These are phyloP conservation scores for Guyanaporus albipodus DNA, from an alignment of 768 basidiomycete genomes.

Conservation along the genomic window DNA sequence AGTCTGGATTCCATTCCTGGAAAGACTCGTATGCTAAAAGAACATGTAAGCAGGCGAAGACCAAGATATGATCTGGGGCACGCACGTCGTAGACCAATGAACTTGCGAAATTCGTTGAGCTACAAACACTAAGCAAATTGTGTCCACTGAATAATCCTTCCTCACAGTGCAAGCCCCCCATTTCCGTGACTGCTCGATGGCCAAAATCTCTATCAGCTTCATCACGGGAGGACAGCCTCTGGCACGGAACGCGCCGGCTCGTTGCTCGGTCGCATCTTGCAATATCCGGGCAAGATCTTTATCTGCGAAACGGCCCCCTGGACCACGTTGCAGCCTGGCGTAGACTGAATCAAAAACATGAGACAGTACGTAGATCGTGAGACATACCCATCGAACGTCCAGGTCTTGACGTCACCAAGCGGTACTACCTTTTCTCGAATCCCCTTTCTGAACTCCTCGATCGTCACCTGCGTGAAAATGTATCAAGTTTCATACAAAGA, in stretches of 20 bases:
- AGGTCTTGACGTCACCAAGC: slow-evolving; percentile 34
- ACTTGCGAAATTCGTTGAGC: slow-evolving; percentile 71
- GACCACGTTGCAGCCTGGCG: slow-evolving; percentile 47
- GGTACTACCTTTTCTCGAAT: slow-evolving; percentile 12
- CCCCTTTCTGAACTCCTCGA: slow-evolving; percentile 16
- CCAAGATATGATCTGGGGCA: neutral
- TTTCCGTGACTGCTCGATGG: slow-evolving; percentile 58
- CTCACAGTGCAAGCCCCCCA: slow-evolving; percentile 74
- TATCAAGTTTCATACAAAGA: neutral
- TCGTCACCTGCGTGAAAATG: slow-evolving; percentile 13
- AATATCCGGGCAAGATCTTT: slow-evolving; percentile 58
- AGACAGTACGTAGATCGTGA: neutral
- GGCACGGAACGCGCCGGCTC: slow-evolving; percentile 63
- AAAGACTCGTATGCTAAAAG: slow-evolving; percentile 56
- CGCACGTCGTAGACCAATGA: slow-evolving; percentile 66
- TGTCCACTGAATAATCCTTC: neutral
- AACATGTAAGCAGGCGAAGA: slow-evolving; percentile 4
- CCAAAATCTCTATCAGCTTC: slow-evolving; percentile 64
- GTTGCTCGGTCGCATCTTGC: slow-evolving; percentile 54
- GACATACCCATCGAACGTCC: slow-evolving; percentile 52
- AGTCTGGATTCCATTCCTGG: slow-evolving; percentile 68
- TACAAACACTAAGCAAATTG: slow-evolving; percentile 15
- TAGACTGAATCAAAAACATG: neutral
- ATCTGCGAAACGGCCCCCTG: slow-evolving; percentile 57
- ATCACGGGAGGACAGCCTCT: slow-evolving; percentile 65